Evolutionary conservation across 2,329 filamentous ascomycete genomes (phyloP), one percentile per base, ranked within the genome.

Genomic region (Penicillium sumatraense): DNA sequence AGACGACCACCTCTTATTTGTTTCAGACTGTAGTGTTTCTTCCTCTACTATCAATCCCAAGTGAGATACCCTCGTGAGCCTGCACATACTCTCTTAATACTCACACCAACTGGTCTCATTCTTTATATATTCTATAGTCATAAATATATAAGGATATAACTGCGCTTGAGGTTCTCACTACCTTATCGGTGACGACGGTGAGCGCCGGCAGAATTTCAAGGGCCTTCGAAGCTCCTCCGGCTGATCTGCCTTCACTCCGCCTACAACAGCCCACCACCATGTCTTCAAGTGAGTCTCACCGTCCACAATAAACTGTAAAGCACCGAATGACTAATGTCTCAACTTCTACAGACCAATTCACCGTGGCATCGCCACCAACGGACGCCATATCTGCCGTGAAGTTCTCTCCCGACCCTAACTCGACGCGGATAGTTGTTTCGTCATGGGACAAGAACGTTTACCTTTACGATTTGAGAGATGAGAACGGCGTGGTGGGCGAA

Each of bases 371-470:
- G 66, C 88, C 92, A 44, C 95, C 95, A 10, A 84, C 83, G 64
- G 95, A 99, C 76, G 90, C 89, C 66, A 89, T 98, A 67, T 96
- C 93, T 45, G 83, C 91, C 21, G 80, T 98, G 68, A 86, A 86
- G 69, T 99, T 96, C 81, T 91, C 93, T 62, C 90, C 91, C 31
- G 79, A 83, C 61, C 89, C 91, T 21, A 78, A 82, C 58, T 86
- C 87, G n/a, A 83, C 88, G 51, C 89, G 87, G 65, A 83, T 99
- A 33, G 85, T 96, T n/a, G 93, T 93, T 65, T 89, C 93, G 10
- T 96, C 92, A 53, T 99, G 95, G 95, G 93, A 98, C 77, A 91
- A 88, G 75, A 86, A 91, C 72, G 86, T 96, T 53, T 96, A 97
- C 75, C 82, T 93, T 49, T 98, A 98, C 81, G 90, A 96, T 70